These are phyloP conservation scores for Euptelea pleiosperma DNA, from an alignment of 164 flowering plant genomes.

Conservation along the genomic window DNA sequence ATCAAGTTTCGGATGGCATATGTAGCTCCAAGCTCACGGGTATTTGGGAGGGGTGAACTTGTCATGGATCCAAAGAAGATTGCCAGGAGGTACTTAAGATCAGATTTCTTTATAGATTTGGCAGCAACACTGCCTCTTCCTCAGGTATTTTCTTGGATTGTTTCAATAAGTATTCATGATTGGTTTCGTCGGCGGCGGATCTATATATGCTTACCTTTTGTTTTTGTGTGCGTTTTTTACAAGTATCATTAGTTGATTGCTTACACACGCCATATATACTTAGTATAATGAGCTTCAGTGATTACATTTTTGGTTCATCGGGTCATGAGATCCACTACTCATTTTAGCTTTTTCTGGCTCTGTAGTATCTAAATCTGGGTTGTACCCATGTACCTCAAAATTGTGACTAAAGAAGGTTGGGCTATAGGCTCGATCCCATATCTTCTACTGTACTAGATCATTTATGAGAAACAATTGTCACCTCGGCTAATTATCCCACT, in stretches of 20 bases:
- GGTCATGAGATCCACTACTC: background rate
- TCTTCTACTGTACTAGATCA: background rate
- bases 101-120: constrained; percentile 73
- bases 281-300: background rate
- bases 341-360: too few species aligned
- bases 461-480: background rate
- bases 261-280: too few species aligned
- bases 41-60: constrained; percentile 90
- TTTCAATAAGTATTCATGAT: background rate
- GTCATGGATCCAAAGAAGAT: constrained; percentile 79
- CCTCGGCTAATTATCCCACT: background rate
- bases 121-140: constrained; percentile 80
- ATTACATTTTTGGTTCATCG: background rate
- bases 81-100: constrained; percentile 58
- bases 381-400: too few species aligned
- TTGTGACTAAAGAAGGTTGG: too few species aligned
- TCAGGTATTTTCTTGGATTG: constrained; percentile 70
- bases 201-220: too few species aligned
- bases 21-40: constrained; percentile 69
- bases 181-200: background rate
- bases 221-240: too few species aligned
- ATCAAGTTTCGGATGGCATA: constrained; percentile 79
- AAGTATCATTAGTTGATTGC: too few species aligned
- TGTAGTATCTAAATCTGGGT: too few species aligned
- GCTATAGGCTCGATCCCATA: background rate